Evolutionary conservation across 345 rosid species (phyloP), one percentile per base, ranked within the genome.

Genomic region (Linum trigynum): DNA sequence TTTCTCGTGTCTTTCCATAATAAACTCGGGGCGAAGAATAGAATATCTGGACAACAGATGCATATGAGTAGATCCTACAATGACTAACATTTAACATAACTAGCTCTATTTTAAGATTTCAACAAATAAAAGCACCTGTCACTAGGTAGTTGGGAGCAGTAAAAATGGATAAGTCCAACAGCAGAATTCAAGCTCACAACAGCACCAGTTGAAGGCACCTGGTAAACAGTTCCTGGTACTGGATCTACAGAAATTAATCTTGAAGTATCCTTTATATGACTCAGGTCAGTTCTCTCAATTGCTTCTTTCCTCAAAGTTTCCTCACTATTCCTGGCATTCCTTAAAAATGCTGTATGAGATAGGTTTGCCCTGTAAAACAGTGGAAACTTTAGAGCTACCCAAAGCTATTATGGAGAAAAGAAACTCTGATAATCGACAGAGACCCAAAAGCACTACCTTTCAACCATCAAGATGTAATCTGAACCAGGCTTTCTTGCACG

Each of bases 401-500:
- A 48, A 16, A 57, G 48, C 62, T 39, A 38, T 7, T n/a, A 42
- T 48, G 38, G 42, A 36, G 16, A 56, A 65, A 66, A 57, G 40
- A 32, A 57, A 59, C 58, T n/a, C 12, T 38, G 41, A 66, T n/a
- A 7, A 62, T 39, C 37, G 5, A n/a, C 67, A 43, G 35, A 65
- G 61, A 68, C 45, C 63, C 43, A 61, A 55, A 23, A 40, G 10
- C 11, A 69, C 53, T 79, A 94, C 99, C 99, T 90, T 84, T 94
- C 99, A 75, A 85, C 88, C 99, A 94, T 94, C 81, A 94, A 86
- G 72, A 94, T 88, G 65, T 94, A 94, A 85, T 86, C 95, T 74
- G 99, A 94, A 50, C 99, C 99, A 74, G 99, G 97, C 79, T 94
- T 94, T 81, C 99, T 85, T 60, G 99, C 99, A 76, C 99, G 90